Percentiles rank a stretch among this genome's conserved stretches.
These are phyloP conservation scores for Euphorbia schlechtendalii DNA, from an alignment of 441 rosid genomes.

Conservation along the genomic window DNA sequence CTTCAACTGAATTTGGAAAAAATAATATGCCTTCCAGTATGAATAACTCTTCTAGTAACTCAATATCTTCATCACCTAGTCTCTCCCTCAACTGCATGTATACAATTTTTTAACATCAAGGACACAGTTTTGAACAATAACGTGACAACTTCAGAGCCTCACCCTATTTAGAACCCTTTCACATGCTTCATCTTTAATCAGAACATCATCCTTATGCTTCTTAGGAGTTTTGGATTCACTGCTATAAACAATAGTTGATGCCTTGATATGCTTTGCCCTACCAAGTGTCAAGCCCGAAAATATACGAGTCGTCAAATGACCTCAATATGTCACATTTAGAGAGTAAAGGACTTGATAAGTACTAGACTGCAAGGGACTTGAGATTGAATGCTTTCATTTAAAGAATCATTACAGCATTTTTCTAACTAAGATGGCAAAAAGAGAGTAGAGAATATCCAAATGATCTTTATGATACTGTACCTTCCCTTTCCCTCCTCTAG, in stretches of 20 bases:
- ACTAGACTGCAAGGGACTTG: not conserved
- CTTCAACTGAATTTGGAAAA: conserved; percentile 38
- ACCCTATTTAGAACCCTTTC: conserved; percentile 53
- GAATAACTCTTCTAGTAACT: conserved; percentile 58
- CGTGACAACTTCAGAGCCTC: conserved; percentile 8
- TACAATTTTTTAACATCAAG: conserved; percentile 3
- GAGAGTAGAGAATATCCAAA: not conserved
- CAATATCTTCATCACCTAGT: conserved; percentile 45
- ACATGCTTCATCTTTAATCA: conserved; percentile 37
- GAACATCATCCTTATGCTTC: conserved; percentile 24
- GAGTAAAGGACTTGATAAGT: not conserved
- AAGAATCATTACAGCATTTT: not conserved
- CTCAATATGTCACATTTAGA: not conserved
- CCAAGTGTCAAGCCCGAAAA: conserved; percentile 14
- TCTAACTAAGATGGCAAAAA: not conserved
- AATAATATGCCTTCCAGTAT: conserved; percentile 42
- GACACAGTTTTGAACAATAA: not conserved
- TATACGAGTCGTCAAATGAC: not conserved
- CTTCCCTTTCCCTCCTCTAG: not conserved
- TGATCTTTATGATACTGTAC: not conserved
- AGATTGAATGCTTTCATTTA: not conserved
- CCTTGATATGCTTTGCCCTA: conserved; percentile 87
- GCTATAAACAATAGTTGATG: conserved; percentile 38
- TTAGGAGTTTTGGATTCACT: conserved; percentile 35
- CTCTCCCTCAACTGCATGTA: conserved; percentile 52